These are phyloP conservation scores for Chenopodium album DNA, from an alignment of 148 eudicot species.

Conservation along the genomic window DNA sequence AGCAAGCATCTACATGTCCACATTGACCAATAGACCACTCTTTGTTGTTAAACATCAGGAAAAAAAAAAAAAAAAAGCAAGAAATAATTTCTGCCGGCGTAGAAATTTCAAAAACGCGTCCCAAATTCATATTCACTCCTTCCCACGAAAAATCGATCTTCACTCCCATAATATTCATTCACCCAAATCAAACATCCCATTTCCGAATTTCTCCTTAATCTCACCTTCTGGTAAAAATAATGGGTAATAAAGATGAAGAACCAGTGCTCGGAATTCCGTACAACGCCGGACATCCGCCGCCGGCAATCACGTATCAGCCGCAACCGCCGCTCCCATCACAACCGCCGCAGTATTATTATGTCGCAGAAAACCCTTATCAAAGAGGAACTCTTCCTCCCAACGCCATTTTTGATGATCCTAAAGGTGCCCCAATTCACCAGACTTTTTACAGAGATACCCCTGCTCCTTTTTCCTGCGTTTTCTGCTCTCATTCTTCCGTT, in stretches of 20 bases:
- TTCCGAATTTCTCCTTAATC: not conserved
- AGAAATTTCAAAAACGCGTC: slow-evolving; percentile 8
- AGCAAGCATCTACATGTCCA: too few relatives aligned
- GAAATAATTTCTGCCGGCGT: not conserved
- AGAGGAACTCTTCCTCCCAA: slow-evolving; percentile 57
- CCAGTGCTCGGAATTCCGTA: slow-evolving; percentile 30
- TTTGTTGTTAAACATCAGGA: too few relatives aligned
- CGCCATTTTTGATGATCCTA: slow-evolving; percentile 71
- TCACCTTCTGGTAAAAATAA: not conserved
- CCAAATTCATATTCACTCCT: not conserved
- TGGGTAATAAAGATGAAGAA: slow-evolving; percentile 10
- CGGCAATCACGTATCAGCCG: slow-evolving; percentile 7
- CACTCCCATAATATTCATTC: not conserved
- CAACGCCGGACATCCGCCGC: not conserved
- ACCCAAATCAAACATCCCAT: not conserved
- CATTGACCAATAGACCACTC: too few relatives aligned
- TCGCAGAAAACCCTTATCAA: slow-evolving; percentile 53
- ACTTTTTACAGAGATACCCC: slow-evolving; percentile 83
- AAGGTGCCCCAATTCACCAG: slow-evolving; percentile 74
- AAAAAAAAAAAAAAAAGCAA: too few relatives aligned
- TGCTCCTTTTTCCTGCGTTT: slow-evolving; percentile 70
- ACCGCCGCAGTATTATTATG: slow-evolving; percentile 37
- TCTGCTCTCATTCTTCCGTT: slow-evolving; percentile 56
- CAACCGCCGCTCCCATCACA: not conserved
- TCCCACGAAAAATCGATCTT: not conserved